Conservation (phyloP, 2,329 filamentous ascomycete genomes). For the Sclerotinia trifoliorum region DNA sequence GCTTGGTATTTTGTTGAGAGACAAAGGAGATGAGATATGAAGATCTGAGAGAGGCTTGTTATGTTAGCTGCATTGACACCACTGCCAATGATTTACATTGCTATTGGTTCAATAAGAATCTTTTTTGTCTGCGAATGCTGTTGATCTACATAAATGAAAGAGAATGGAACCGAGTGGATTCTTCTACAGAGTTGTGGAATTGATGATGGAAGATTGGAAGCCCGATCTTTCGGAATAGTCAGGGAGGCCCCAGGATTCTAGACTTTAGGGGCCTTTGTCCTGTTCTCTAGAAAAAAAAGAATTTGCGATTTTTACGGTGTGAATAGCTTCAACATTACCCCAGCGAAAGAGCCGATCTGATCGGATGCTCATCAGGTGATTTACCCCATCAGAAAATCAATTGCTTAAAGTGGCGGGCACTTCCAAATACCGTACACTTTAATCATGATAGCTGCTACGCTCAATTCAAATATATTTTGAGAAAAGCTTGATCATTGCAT, state of each 20-base stretch:
- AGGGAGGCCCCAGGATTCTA: not conserved
- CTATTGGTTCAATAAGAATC: not conserved
- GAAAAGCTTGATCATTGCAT: not conserved
- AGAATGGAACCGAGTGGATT: not conserved
- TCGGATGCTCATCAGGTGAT: too few relatives aligned
- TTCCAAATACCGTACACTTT: not conserved
- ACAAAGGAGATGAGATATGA: not conserved
- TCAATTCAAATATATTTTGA: not conserved
- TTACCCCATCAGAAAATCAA: too few relatives aligned
- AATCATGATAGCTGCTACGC: not conserved
- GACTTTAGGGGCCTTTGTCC: not conserved
- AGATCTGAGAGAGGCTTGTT: not conserved
- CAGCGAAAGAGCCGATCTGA: too few relatives aligned
- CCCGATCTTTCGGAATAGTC: not conserved
- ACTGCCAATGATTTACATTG: not conserved
- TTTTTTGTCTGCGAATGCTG: not conserved
- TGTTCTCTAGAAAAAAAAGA: not conserved
- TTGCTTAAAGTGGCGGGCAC: too few relatives aligned
- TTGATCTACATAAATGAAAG: not conserved
- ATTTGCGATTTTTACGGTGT: not conserved
- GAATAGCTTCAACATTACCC: slow-evolving; percentile 5
- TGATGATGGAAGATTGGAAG: not conserved
- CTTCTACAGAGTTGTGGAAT: not conserved
- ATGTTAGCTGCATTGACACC: not conserved
- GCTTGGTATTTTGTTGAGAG: slow-evolving; percentile 8